Evolutionary conservation across 176 grass and related monocot genomes (phyloP).

Genomic region (Poa annua): DNA sequence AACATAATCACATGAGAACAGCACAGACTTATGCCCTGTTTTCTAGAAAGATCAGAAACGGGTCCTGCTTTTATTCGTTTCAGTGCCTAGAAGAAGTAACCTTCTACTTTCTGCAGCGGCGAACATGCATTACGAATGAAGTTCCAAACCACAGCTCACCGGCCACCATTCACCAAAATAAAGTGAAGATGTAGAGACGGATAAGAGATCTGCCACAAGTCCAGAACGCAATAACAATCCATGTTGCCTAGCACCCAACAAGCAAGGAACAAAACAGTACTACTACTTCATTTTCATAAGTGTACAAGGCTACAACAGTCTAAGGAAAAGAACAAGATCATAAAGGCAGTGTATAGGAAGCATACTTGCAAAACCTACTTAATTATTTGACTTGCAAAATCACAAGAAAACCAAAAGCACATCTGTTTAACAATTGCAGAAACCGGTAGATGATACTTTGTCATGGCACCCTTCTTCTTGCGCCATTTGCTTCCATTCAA

Average conservation of each 20-base stretch:
- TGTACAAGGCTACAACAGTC: neutral
- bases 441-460: slow-evolving; percentile 21
- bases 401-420: neutral
- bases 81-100: neutral
- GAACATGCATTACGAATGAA: neutral
- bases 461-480: slow-evolving; percentile 1
- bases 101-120: neutral
- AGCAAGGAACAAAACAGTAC: neutral
- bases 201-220: neutral
- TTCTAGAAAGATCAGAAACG: neutral
- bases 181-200: neutral
- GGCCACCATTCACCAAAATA: neutral
- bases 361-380: neutral
- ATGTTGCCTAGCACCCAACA: neutral
- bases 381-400: slow-evolving; percentile 36
- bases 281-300: neutral
- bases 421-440: slow-evolving; percentile 34
- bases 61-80: slow-evolving; percentile 19
- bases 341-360: neutral
- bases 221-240: neutral
- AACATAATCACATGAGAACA: neutral
- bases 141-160: neutral
- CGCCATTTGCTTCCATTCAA: slow-evolving; percentile 9
- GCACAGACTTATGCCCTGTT: neutral
- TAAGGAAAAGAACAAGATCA: neutral